Conservation (phyloP, 495 filamentous ascomycete genomes). For the Podospora didyma region DNA sequence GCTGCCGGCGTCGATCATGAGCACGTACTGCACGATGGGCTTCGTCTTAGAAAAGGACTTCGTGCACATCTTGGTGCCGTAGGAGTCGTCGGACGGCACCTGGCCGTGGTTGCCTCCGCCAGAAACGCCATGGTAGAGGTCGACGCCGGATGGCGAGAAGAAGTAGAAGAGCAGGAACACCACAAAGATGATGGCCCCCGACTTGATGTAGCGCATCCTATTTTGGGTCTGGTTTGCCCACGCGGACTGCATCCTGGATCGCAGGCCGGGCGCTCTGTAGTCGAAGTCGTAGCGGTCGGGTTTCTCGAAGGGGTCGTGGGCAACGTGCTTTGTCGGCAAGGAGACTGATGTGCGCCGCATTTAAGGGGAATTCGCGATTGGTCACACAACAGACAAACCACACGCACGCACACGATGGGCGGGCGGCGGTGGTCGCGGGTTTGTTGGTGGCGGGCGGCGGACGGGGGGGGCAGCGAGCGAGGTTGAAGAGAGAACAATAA, state of each 20-base stretch:
- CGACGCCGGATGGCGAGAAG: conserved; percentile 56
- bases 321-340: conserved; percentile 53
- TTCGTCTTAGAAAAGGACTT: conserved; percentile 78
- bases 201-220: conserved; percentile 73
- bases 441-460: neutral
- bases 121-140: conserved; percentile 42
- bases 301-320: conserved; percentile 57
- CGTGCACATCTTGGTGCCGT: conserved; percentile 68
- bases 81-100: conserved; percentile 52
- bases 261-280: conserved; percentile 38
- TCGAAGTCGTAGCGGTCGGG: conserved; percentile 46
- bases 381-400: too few relatives aligned
- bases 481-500: neutral
- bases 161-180: conserved; percentile 73
- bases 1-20: conserved; percentile 98
- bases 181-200: conserved; percentile 70
- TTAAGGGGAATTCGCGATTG: conserved; percentile 11
- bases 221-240: conserved; percentile 67
- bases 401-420: neutral
- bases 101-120: conserved; percentile 51
- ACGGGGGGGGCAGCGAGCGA: neutral
- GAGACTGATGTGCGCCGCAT: conserved; percentile 59
- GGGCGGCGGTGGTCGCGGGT: neutral
- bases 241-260: conserved; percentile 48
- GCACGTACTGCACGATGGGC: conserved; percentile 91